Evolutionary conservation across 192 early-diverging fungal species (phyloP).

Genomic region (Entomortierella parvispora): DNA sequence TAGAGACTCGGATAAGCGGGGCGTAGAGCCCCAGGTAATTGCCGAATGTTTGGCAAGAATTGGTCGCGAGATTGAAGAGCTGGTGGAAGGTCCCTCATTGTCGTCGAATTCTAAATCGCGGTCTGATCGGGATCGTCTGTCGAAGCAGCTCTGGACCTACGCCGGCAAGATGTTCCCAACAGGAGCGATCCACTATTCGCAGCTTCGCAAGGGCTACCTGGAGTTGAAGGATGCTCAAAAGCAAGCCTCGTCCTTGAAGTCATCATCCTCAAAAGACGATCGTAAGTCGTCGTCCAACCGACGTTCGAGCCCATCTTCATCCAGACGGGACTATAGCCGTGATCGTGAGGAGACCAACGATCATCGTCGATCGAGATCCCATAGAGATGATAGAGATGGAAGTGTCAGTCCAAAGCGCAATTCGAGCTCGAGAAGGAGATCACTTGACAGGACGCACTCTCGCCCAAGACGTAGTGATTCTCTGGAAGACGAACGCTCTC

Average conservation of each 20-base stretch:
- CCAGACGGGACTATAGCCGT: conserved; percentile 66
- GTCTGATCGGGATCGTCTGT: conserved; percentile 57
- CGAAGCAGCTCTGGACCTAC: conserved; percentile 63
- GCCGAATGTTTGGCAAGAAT: conserved; percentile 62
- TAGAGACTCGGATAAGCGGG: conserved; percentile 42
- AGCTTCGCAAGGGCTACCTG: conserved; percentile 51
- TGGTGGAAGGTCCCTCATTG: conserved; percentile 26
- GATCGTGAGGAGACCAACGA: conserved; percentile 53
- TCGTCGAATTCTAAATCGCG: conserved; percentile 53
- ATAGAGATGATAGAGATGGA: conserved; percentile 21
- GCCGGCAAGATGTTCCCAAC: conserved; percentile 65
- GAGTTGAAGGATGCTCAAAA: conserved; percentile 38
- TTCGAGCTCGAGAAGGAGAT: conserved; percentile 22
- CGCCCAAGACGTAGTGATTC: conserved; percentile 34
- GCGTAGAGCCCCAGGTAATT: conserved; percentile 56
- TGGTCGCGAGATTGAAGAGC: conserved; percentile 64
- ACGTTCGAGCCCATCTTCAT: conserved; percentile 61
- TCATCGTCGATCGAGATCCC: conserved; percentile 26
- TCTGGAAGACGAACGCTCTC: conserved; percentile 33
- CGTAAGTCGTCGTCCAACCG: conserved; percentile 73
- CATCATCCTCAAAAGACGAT: conserved; percentile 72
- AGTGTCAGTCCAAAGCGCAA: conserved; percentile 24
- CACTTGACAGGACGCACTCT: conserved; percentile 26
- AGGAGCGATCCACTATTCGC: conserved; percentile 60
- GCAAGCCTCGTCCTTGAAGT: conserved; percentile 34